Base-by-base conservation (phyloP, 768 basidiomycete genomes). In the Hericium erinaceus region DNA sequence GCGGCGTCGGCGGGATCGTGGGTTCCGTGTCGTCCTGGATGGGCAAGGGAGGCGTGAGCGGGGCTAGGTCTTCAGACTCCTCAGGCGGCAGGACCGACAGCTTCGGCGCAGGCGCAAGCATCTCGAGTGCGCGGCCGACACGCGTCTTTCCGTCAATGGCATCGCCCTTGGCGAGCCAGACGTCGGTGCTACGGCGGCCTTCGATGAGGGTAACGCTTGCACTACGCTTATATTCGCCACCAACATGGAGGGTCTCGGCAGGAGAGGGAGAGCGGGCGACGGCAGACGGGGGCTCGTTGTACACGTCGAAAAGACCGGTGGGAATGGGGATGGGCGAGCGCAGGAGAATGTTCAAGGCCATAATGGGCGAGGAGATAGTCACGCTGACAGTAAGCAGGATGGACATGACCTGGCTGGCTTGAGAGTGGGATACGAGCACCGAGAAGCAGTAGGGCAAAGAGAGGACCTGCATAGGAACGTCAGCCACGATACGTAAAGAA, bases 151-250 rank as follows among this genome's bases (percentile, higher is more conserved):
- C 83, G 52, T 85, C 83, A 20, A 84, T 72, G 7, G 86, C 87
- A 59, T 88, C 81, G n/a, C 86, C 85, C 55, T 84, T 84, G 12
- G 79, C 67, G 61, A 89, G 69, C 87, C 87, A 88, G 28, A 89
- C 81, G 63, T 89, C 87, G 24, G 84, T 84, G 62, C 84, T 86
- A 50, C 84, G 82, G 37, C 84, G 79, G 28, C 80, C 81, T 68
- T 88, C 84, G 20, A 88, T 81, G 41, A 87, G 80, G 18, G 84
- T 87, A 53, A 72, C 61, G 59, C 80, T 82, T 50, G 77, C 80
- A 67, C 83, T 84, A 56, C 80, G 80, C 67, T 84, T 87, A 68
- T 81, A 83, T 54, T 82, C 79, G 62, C 77, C 75, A 7, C 79
- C 78, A 68, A 74, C 78, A 39, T 74, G 74, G 24, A 73, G 64